Evolutionary conservation across 2,329 filamentous ascomycete genomes (phyloP).

Genomic region (Harringtonia aguacate): DNA sequence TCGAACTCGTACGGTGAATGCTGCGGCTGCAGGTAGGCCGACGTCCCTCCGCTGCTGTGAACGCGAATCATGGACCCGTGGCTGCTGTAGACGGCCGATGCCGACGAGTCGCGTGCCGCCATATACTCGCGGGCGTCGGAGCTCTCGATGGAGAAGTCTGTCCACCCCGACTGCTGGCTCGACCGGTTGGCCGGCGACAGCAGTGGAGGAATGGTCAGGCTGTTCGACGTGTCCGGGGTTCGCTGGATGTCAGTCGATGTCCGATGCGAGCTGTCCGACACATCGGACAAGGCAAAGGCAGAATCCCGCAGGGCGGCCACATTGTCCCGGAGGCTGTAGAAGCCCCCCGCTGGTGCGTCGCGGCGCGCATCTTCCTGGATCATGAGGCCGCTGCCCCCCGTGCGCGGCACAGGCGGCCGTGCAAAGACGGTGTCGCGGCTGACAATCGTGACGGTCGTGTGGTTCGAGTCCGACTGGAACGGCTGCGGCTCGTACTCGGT

Average conservation of each 20-base stretch:
- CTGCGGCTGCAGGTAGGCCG: not conserved
- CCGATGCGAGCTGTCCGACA: slow-evolving; percentile 17
- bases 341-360: slow-evolving; percentile 20
- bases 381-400: not conserved
- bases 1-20: slow-evolving; percentile 10
- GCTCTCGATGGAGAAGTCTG: slow-evolving; percentile 47
- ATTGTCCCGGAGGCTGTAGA: slow-evolving; percentile 23
- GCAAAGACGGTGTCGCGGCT: slow-evolving; percentile 29
- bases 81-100: slow-evolving; percentile 1
- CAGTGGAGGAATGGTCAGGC: slow-evolving; percentile 35
- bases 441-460: slow-evolving; percentile 39
- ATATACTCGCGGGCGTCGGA: slow-evolving; percentile 26
- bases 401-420: not conserved
- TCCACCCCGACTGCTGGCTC: slow-evolving; percentile 50
- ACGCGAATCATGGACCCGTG: slow-evolving; percentile 1
- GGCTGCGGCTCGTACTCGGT: slow-evolving; percentile 30
- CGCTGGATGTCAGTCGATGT: slow-evolving; percentile 18
- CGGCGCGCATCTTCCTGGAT: slow-evolving; percentile 7
- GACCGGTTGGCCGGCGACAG: slow-evolving; percentile 31
- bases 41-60: not conserved
- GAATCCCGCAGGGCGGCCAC: slow-evolving; percentile 22
- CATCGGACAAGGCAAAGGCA: slow-evolving; percentile 19
- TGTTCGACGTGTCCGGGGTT: slow-evolving; percentile 29
- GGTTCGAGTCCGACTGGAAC: slow-evolving; percentile 24
- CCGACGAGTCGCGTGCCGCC: slow-evolving; percentile 3